A percentile compares a stretch with the other conserved stretches of the same genome.
Conservation (phyloP, 306 rosid genomes). For the Vigna radiata region DNA sequence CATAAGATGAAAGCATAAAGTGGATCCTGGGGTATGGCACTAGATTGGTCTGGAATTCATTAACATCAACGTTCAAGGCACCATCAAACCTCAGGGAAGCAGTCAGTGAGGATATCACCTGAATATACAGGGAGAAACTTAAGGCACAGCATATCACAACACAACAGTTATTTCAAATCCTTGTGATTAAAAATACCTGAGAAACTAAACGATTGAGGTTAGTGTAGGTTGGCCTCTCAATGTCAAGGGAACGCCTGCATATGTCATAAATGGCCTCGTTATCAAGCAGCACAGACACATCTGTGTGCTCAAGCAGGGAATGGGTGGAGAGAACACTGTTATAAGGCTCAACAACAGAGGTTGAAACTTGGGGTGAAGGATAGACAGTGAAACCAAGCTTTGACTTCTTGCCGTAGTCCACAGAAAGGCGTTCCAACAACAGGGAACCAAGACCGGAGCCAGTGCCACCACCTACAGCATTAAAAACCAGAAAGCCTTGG, state of each 20-base stretch:
- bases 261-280: slow-evolving; percentile 87
- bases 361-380: slow-evolving; percentile 91
- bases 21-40: slow-evolving; percentile 92
- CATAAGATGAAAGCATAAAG: slow-evolving; percentile 92
- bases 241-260: slow-evolving; percentile 86
- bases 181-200: slow-evolving; percentile 54
- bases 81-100: slow-evolving; percentile 86
- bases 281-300: slow-evolving; percentile 77
- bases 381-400: slow-evolving; percentile 87
- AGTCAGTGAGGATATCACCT: slow-evolving; percentile 84
- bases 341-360: slow-evolving; percentile 93
- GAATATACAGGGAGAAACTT: background rate
- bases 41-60: slow-evolving; percentile 85
- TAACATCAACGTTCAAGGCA: slow-evolving; percentile 85
- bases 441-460: slow-evolving; percentile 92
- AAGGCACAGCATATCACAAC: background rate
- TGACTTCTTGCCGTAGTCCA: slow-evolving; percentile 60
- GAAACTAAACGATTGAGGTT: slow-evolving; percentile 86
- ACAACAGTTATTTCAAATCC: background rate
- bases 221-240: slow-evolving; percentile 85
- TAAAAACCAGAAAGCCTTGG: slow-evolving; percentile 84
- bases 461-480: slow-evolving; percentile 88
- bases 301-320: slow-evolving; percentile 87
- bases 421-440: slow-evolving; percentile 75
- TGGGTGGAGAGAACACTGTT: slow-evolving; percentile 91